phyloP scores from a whole-genome alignment of 2,329 filamentous ascomycete species.

The Colletotrichum gigasporum region DNA sequence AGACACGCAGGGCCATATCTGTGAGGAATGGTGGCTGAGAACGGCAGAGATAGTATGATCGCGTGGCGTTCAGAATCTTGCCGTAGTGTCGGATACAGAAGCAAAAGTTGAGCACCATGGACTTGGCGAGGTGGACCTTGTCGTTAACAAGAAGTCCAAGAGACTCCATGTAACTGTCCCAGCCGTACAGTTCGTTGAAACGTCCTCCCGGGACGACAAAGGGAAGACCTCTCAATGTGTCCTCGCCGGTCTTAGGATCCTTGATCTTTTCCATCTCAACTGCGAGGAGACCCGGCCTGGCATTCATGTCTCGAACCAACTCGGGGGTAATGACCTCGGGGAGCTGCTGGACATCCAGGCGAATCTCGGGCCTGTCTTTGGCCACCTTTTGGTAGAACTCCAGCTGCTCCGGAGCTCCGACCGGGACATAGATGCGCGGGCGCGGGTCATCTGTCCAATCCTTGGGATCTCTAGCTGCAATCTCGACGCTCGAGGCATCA shows the following conservation, averaged over 20 bases:
- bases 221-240: slow-evolving; percentile 80
- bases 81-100: slow-evolving; percentile 99
- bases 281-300: slow-evolving; percentile 88
- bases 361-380: slow-evolving; percentile 80
- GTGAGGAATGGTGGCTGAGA: slow-evolving; percentile 97
- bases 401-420: slow-evolving; percentile 84
- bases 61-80: slow-evolving; percentile 96
- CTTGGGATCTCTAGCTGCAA: slow-evolving; percentile 90
- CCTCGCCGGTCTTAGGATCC: slow-evolving; percentile 74
- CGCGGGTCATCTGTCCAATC: slow-evolving; percentile 93
- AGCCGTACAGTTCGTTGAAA: slow-evolving; percentile 98
- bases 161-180: slow-evolving; percentile 99
- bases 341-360: slow-evolving; percentile 86
- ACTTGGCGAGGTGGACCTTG: slow-evolving; percentile 86
- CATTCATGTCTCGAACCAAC: slow-evolving; percentile 83
- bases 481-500: slow-evolving; percentile 86
- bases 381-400: slow-evolving; percentile 90
- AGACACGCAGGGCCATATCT: slow-evolving; percentile 94
- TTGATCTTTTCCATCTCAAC: slow-evolving; percentile 84
- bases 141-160: slow-evolving; percentile 88
- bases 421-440: slow-evolving; percentile 90
- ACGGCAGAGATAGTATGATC: slow-evolving; percentile 92
- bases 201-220: slow-evolving; percentile 98
- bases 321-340: slow-evolving; percentile 81
- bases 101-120: slow-evolving; percentile 96